phyloP scores from a whole-genome alignment of 2,329 filamentous ascomycete genomes.

The Nemania sp. region DNA sequence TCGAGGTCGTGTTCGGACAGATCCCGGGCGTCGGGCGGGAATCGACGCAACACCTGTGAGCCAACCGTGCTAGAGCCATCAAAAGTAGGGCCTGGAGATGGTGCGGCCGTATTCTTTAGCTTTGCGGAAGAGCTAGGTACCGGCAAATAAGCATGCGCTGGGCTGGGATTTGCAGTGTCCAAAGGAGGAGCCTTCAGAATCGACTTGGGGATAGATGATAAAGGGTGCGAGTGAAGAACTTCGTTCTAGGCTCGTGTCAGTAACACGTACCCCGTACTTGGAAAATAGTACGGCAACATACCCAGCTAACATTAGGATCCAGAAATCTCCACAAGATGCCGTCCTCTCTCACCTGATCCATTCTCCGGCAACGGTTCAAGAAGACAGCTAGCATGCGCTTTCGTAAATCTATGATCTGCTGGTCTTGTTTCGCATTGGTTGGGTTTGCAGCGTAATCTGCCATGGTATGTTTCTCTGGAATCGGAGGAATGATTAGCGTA shows the following conservation, averaged over 20 bases:
- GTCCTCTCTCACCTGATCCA: conserved; percentile 89
- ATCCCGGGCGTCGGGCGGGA: conserved; percentile 76
- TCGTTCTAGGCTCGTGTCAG: conserved; percentile 70
- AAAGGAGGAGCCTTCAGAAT: conserved; percentile 94
- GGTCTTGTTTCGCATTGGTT: conserved; percentile 96
- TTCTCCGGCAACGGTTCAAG: conserved; percentile 86
- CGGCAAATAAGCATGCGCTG: conserved; percentile 85
- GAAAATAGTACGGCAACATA: conserved; percentile 47
- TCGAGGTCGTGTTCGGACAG: conserved; percentile 89
- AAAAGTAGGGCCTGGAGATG: conserved; percentile 41
- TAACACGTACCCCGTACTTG: conserved; percentile 26
- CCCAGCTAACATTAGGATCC: conserved; percentile 98
- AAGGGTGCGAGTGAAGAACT: conserved; percentile 89
- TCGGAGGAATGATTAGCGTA: conserved; percentile 92
- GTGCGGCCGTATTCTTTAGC: conserved; percentile 63
- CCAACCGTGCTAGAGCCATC: conserved; percentile 43
- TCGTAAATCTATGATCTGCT: conserved; percentile 91
- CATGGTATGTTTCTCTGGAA: conserved; percentile 98
- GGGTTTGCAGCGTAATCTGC: conserved; percentile 98
- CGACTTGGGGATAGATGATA: conserved; percentile 90
- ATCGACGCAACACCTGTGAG: conserved; percentile 71
- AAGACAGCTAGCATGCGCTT: conserved; percentile 98
- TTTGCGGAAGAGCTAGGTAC: conserved; percentile 85
- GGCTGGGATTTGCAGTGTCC: conserved; percentile 87
- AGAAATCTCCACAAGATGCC: conserved; percentile 98